Percentiles rank a stretch among this genome's conserved stretches.
These are phyloP conservation scores for Eimeria praecox DNA, from an alignment of 169 alveolate species.

Conservation along the genomic window DNA sequence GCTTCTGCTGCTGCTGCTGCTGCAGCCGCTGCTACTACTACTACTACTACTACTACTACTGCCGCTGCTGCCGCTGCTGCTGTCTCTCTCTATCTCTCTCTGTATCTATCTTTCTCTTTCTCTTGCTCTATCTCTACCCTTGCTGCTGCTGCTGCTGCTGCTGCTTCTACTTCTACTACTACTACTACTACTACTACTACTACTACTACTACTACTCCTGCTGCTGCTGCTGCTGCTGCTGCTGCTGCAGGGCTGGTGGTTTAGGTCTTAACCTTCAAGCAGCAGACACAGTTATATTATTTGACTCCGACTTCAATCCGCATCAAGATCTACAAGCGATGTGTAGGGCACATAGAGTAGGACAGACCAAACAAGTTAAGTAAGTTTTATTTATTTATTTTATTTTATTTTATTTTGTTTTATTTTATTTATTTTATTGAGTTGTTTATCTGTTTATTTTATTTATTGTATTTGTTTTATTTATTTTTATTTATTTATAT, in stretches of 20 bases:
- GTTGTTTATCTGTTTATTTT: too few species aligned
- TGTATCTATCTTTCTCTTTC: too few species aligned
- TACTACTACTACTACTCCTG: background rate
- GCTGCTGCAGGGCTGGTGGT: constrained; percentile 90
- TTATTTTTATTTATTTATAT: too few species aligned
- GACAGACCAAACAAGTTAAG: constrained; percentile 95
- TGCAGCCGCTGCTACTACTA: background rate
- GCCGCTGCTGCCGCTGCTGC: background rate
- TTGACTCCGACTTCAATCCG: constrained; percentile 98
- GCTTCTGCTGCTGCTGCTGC: background rate
- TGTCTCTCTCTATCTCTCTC: constrained; percentile 36
- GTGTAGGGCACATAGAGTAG: constrained; percentile 97
- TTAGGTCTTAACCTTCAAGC: constrained; percentile 96
- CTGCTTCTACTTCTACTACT: background rate
- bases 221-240: background rate
- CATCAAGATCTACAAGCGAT: constrained; percentile 93
- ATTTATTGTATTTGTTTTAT: too few species aligned
- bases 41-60: background rate
- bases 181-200: too few species aligned
- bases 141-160: too few species aligned
- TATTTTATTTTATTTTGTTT: background rate
- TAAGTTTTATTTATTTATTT: background rate
- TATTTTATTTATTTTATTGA: too few species aligned
- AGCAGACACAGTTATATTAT: constrained; percentile 97
- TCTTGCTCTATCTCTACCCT: too few species aligned